A percentile compares a stretch with the other conserved stretches of the same genome.
phyloP scores from a whole-genome alignment of 2,329 filamentous ascomycete species.

The Botrytis cinerea region DNA sequence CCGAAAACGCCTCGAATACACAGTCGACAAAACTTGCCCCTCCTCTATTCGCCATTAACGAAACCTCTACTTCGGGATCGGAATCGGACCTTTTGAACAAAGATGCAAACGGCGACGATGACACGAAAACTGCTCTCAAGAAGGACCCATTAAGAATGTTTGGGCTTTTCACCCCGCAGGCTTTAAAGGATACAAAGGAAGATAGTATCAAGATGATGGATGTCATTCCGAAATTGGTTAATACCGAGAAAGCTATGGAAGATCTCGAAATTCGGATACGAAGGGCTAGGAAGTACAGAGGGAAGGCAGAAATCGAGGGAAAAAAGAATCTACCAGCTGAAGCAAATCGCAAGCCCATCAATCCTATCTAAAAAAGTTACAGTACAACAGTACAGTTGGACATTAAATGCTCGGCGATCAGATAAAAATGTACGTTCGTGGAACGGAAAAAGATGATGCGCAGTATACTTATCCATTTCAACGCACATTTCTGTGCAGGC shows the following conservation, averaged over 20 bases:
- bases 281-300: slow-evolving; percentile 48
- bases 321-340: not conserved
- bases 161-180: slow-evolving; percentile 53
- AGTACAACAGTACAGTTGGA: not conserved
- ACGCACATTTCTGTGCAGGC: not conserved
- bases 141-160: slow-evolving; percentile 60
- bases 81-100: slow-evolving; percentile 3
- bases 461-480: not conserved
- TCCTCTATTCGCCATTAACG: slow-evolving; percentile 12
- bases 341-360: not conserved
- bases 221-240: slow-evolving; percentile 58
- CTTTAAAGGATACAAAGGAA: slow-evolving; percentile 58
- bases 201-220: slow-evolving; percentile 58
- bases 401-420: slow-evolving; percentile 13
- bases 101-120: slow-evolving; percentile 1
- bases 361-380: not conserved
- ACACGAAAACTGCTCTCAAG: slow-evolving; percentile 6
- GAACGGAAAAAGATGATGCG: slow-evolving; percentile 11
- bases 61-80: not conserved
- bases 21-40: slow-evolving; percentile 38
- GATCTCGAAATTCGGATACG: slow-evolving; percentile 69
- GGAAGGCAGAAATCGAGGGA: slow-evolving; percentile 15
- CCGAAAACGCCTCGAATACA: slow-evolving; percentile 23
- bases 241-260: slow-evolving; percentile 61
- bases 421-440: not conserved